These are phyloP conservation scores for Volvox africanus DNA, from an alignment of 139 green algal genomes.

Conservation along the genomic window DNA sequence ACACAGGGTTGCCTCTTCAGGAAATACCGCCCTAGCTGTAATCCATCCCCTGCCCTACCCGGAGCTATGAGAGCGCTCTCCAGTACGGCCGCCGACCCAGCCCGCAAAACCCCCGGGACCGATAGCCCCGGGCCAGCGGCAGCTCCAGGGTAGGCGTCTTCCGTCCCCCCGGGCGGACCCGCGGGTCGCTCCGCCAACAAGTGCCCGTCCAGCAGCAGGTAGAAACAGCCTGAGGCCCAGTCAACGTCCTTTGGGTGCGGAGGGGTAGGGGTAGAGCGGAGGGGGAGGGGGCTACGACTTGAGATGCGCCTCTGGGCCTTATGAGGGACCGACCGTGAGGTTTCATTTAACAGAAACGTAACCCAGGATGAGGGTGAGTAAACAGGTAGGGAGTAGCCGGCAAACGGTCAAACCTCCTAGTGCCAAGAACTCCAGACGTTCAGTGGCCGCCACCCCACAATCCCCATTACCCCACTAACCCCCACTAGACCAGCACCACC, in stretches of 20 bases:
- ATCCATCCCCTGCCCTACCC: neutral
- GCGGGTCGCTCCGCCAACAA: slow-evolving; percentile 62
- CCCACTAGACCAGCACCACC: neutral
- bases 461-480: neutral
- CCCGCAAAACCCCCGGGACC: neutral
- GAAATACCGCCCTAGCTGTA: no score
- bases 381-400: no score
- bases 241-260: slow-evolving; percentile 45
- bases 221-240: slow-evolving; percentile 54
- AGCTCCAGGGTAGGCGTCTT: neutral
- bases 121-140: neutral
- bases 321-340: no score
- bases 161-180: slow-evolving; percentile 2
- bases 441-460: no score
- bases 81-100: neutral
- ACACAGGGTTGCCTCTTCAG: no score
- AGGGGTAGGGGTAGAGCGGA: neutral
- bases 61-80: slow-evolving; percentile 51
- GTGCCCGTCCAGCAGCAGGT: slow-evolving; percentile 72
- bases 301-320: no score
- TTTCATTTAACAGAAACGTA: no score
- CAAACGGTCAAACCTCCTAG: no score
- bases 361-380: no score
- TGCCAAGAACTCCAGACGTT: no score
- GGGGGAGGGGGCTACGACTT: no score